Conservation (phyloP, 306 rosid species). For the Gynostemma pentaphyllum region DNA sequence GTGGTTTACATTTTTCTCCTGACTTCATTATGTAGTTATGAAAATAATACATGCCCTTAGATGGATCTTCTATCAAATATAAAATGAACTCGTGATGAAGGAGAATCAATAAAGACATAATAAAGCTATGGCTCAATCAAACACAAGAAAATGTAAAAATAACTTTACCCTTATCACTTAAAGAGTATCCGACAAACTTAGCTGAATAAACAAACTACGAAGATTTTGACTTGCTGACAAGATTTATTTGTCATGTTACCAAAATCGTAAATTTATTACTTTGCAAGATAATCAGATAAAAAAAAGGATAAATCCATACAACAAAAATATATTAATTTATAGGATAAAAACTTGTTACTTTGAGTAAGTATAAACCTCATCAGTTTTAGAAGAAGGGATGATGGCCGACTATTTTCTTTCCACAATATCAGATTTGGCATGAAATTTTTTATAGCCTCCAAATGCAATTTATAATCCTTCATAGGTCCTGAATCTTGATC, state of each 20-base stretch:
- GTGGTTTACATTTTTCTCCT: not conserved
- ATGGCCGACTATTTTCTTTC: conserved; percentile 45
- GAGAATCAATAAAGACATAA: not conserved
- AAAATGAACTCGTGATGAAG: no score
- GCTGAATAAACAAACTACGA: not conserved
- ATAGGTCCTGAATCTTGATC: conserved; percentile 17
- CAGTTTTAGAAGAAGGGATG: conserved; percentile 41
- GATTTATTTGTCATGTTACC: not conserved
- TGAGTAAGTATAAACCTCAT: conserved; percentile 42
- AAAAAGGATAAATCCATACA: not conserved
- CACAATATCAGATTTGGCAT: conserved; percentile 28
- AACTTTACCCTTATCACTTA: not conserved
- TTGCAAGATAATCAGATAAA: not conserved
- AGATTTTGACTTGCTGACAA: not conserved
- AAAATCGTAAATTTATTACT: not conserved
- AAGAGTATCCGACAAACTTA: not conserved
- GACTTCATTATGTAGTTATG: not conserved
- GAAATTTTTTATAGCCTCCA: conserved; percentile 23
- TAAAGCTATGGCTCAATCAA: no score
- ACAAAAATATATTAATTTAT: not conserved
- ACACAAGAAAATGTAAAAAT: no score
- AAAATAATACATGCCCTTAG: not conserved
- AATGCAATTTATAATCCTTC: conserved; percentile 19
- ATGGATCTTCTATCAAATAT: not conserved
- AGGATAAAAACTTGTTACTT: not conserved